Conservation (phyloP, 495 filamentous ascomycete genomes). For the Viridothelium virens region DNA sequence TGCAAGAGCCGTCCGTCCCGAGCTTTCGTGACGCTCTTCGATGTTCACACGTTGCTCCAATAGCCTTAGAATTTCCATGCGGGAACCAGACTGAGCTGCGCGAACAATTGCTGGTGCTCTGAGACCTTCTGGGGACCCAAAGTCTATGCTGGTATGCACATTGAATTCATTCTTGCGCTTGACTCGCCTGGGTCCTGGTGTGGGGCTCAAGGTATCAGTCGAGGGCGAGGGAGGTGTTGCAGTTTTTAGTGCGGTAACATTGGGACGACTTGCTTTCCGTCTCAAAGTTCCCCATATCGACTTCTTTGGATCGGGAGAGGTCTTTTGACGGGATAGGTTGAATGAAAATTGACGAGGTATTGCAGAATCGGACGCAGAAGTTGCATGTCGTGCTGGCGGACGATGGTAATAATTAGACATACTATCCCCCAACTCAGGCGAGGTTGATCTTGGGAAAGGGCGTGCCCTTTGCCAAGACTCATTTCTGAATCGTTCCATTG, state of each 20-base stretch:
- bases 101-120: constrained; percentile 38
- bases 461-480: constrained; percentile 10
- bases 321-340: background rate
- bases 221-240: background rate
- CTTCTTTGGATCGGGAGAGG: background rate
- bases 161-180: constrained; percentile 28
- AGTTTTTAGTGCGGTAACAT: background rate
- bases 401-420: background rate
- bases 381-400: background rate
- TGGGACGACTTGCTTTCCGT: background rate
- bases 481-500: constrained; percentile 11
- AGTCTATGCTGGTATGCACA: constrained; percentile 39
- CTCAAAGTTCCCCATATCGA: constrained; percentile 2
- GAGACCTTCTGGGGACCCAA: constrained; percentile 31
- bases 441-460: background rate
- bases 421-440: background rate
- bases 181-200: constrained; percentile 16
- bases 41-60: constrained; percentile 37
- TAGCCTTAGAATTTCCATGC: constrained; percentile 37
- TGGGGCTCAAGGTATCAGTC: constrained; percentile 8
- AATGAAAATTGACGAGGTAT: constrained; percentile 6
- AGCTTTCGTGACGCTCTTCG: constrained; percentile 35
- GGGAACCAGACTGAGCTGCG: constrained; percentile 38
- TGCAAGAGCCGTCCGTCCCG: constrained; percentile 39
- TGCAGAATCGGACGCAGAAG: constrained; percentile 4